These are phyloP conservation scores for Fagus sylvatica DNA, from an alignment of 306 rosid species.

Conservation along the genomic window DNA sequence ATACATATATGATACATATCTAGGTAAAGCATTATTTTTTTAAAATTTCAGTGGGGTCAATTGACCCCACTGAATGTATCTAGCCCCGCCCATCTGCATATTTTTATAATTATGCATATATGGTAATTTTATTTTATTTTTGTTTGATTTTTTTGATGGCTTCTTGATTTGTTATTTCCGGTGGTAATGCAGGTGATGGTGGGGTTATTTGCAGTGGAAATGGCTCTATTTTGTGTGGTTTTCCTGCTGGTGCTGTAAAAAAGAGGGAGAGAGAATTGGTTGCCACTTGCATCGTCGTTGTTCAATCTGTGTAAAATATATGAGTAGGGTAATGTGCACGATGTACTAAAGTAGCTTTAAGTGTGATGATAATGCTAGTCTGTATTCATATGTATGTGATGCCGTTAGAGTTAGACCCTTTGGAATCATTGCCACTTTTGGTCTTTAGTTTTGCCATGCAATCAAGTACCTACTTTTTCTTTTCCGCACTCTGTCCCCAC, in stretches of 20 bases:
- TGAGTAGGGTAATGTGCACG: slow-evolving; percentile 1
- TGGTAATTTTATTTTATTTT: neutral
- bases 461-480: slow-evolving; percentile 34
- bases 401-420: slow-evolving; percentile 45
- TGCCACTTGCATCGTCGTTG: neutral
- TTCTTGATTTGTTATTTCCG: slow-evolving; percentile 35
- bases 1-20: no score
- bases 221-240: slow-evolving; percentile 43
- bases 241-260: slow-evolving; percentile 40
- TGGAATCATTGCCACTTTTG: slow-evolving; percentile 56
- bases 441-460: slow-evolving; percentile 49
- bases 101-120: no score
- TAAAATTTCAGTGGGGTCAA: no score
- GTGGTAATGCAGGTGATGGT: slow-evolving; percentile 64
- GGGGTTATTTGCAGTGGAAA: slow-evolving; percentile 48
- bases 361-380: slow-evolving; percentile 54
- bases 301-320: slow-evolving; percentile 14
- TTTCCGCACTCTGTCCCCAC: neutral
- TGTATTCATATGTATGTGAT: slow-evolving; percentile 42
- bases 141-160: slow-evolving; percentile 17
- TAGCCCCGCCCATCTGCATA: no score
- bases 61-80: no score
- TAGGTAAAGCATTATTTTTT: no score
- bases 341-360: slow-evolving; percentile 62
- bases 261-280: slow-evolving; percentile 25